Evolutionary conservation across 805 yeast species (phyloP).

Genomic region (Priceomyces fermenticarens): DNA sequence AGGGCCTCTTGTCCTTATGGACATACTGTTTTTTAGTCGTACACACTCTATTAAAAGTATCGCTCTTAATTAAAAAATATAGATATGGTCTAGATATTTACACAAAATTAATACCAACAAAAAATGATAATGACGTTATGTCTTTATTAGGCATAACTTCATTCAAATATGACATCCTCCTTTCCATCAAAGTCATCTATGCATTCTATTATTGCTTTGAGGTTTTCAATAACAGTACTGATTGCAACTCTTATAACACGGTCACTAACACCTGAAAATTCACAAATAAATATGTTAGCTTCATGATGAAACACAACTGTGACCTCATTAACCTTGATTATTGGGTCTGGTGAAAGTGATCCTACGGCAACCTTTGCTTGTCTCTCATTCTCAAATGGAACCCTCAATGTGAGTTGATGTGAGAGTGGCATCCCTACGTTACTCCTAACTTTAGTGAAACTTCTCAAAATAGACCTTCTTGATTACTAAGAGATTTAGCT

Average conservation of each 20-base stretch:
- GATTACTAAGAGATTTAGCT: too few relatives aligned
- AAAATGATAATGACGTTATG: background rate
- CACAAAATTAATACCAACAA: background rate
- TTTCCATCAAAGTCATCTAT: constrained; percentile 63
- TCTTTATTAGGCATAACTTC: background rate
- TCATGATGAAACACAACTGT: constrained; percentile 41
- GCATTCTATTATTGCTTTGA: constrained; percentile 76
- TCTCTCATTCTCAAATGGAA: constrained; percentile 59
- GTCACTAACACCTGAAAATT: constrained; percentile 63
- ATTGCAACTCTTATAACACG: constrained; percentile 81
- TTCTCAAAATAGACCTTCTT: too few relatives aligned
- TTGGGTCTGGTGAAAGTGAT: constrained; percentile 76
- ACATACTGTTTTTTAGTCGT: too few relatives aligned
- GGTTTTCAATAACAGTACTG: constrained; percentile 72
- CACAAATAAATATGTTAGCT: constrained; percentile 38
- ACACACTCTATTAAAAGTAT: too few relatives aligned
- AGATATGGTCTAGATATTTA: background rate
- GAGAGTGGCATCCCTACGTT: constrained; percentile 3
- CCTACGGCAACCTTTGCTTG: constrained; percentile 65
- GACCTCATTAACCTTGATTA: constrained; percentile 68
- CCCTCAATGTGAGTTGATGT: constrained; percentile 31
- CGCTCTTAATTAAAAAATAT: too few relatives aligned
- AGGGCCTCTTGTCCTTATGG: too few relatives aligned
- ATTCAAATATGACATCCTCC: constrained; percentile 16
- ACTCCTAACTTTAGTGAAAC: too few relatives aligned